phyloP scores from a whole-genome alignment of 495 filamentous ascomycete genomes.

The Aspergillus mulundensis region DNA sequence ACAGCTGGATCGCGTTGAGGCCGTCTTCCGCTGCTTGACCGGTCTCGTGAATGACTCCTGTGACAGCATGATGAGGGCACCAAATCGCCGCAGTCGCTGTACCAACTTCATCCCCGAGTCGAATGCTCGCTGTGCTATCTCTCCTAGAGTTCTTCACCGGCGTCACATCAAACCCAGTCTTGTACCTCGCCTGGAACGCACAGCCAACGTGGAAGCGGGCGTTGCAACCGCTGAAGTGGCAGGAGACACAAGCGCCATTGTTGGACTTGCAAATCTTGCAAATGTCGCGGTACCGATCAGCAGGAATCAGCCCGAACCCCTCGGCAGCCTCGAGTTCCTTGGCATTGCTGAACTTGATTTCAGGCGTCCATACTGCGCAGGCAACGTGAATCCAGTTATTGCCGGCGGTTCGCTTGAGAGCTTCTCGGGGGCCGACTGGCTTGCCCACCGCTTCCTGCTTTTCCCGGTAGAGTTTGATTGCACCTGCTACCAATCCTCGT shows the following conservation, averaged over 20 bases:
- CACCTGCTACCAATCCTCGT: constrained; percentile 70
- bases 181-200: constrained; percentile 77
- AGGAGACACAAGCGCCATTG: constrained; percentile 74
- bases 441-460: constrained; percentile 77
- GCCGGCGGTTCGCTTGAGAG: constrained; percentile 83
- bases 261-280: constrained; percentile 78
- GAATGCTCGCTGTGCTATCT: constrained; percentile 68
- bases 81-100: constrained; percentile 74
- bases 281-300: constrained; percentile 59
- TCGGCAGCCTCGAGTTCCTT: constrained; percentile 77
- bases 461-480: constrained; percentile 72
- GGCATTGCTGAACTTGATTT: constrained; percentile 85
- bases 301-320: constrained; percentile 75
- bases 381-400: constrained; percentile 99
- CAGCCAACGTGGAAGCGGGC: constrained; percentile 83
- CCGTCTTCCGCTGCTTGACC: constrained; percentile 60
- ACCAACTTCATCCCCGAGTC: constrained; percentile 72
- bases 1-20: constrained; percentile 78
- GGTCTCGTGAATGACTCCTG: constrained; percentile 69
- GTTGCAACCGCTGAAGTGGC: constrained; percentile 66
- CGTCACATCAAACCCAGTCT: constrained; percentile 83
- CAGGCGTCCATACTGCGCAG: constrained; percentile 86
- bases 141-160: constrained; percentile 83
- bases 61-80: constrained; percentile 80
- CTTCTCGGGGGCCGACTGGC: constrained; percentile 80